Evolutionary conservation across 2,329 filamentous ascomycete genomes (phyloP).

Genomic region (Exophiala viscosa): DNA sequence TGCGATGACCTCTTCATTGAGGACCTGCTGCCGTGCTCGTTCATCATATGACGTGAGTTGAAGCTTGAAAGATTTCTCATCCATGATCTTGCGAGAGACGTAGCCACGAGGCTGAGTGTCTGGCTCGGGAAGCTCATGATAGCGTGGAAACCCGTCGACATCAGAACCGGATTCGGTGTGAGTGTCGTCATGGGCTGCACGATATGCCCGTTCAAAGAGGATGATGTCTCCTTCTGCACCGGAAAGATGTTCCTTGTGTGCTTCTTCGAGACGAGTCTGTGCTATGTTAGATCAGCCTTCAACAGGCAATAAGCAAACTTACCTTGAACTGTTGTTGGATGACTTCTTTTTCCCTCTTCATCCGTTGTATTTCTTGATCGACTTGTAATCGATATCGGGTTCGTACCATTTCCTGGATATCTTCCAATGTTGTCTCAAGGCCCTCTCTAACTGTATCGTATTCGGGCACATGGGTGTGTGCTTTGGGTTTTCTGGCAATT

Average conservation of each 20-base stretch:
- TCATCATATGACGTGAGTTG: conserved; percentile 24
- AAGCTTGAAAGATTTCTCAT: conserved; percentile 27
- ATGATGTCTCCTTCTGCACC: conserved; percentile 41
- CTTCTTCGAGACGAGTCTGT: conserved; percentile 30
- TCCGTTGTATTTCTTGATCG: conserved; percentile 31
- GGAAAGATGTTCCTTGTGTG: conserved; percentile 34
- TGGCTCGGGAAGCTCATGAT: conserved; percentile 26
- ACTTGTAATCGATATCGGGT: conserved; percentile 35
- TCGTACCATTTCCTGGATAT: conserved; percentile 31
- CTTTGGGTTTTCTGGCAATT: conserved; percentile 40
- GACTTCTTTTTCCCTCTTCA: conserved; percentile 33
- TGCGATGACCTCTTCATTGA: conserved; percentile 27
- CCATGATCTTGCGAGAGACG: conserved; percentile 23
- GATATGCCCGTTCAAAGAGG: conserved; percentile 37
- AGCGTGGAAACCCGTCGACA: conserved; percentile 30
- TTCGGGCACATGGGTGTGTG: conserved; percentile 39
- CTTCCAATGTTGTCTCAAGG: conserved; percentile 30
- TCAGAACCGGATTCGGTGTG: conserved; percentile 38
- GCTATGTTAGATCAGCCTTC: conserved; percentile 16
- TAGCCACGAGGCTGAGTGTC: conserved; percentile 25
- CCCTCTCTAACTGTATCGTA: conserved; percentile 36
- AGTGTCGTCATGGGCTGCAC: conserved; percentile 40
- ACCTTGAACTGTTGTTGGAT: conserved; percentile 33
- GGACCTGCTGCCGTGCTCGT: conserved; percentile 24
- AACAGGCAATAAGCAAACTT: background rate